Evolutionary conservation across 139 green algal genomes (phyloP).

Genomic region (Ulvella scutata): DNA sequence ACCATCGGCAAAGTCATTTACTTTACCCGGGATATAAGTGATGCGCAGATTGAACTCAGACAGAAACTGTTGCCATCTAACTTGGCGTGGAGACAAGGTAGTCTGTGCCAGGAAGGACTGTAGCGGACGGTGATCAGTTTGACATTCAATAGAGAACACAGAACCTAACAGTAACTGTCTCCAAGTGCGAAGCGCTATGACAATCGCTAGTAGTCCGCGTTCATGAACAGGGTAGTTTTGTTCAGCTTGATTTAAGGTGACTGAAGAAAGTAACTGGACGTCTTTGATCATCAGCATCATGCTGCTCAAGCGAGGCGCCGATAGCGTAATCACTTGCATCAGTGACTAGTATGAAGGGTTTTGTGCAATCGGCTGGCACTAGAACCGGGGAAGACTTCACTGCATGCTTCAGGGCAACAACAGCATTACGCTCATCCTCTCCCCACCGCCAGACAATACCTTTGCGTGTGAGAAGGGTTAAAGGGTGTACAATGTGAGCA

Average conservation of each 20-base stretch:
- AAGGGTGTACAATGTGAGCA: background rate
- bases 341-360: constrained; percentile 7
- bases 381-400: background rate
- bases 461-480: background rate
- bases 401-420: background rate
- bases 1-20: background rate
- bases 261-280: background rate
- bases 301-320: too few relatives aligned
- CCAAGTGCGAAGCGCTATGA: constrained; percentile 8
- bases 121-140: constrained; percentile 11
- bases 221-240: constrained; percentile 12
- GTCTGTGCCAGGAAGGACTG: constrained; percentile 6
- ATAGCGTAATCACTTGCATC: constrained; percentile 10
- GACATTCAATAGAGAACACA: background rate
- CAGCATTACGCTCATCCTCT: background rate
- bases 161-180: background rate
- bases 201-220: constrained; percentile 11
- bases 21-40: background rate
- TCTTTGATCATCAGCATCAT: background rate
- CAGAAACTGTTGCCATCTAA: background rate
- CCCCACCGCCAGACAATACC: background rate
- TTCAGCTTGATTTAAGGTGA: background rate
- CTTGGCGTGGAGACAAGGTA: too few relatives aligned
- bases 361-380: background rate
- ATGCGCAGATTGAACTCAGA: background rate